Evolutionary conservation across 306 rosid genomes (phyloP), one percentile per base, ranked within the genome.

Genomic region (Trifolium dubium): DNA sequence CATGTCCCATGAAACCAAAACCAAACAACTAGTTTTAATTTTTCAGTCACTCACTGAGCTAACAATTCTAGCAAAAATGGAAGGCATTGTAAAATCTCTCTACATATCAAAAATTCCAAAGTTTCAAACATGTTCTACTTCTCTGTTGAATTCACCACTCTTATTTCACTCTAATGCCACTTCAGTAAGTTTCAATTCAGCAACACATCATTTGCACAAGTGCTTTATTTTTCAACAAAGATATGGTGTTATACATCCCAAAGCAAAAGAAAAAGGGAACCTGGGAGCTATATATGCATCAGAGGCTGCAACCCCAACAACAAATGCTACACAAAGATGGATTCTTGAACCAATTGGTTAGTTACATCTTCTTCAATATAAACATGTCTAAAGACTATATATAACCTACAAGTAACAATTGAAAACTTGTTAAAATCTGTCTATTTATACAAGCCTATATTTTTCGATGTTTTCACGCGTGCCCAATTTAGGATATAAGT

Each of bases 271-370:
- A 23, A 80, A 29, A 50, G 64, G 62, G 64, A 77, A 28, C 18
- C 46, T 84, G 6, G 79, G 81, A 77, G 71, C 77, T 39, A 29
- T 77, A 2, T 68, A 44, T 55, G 87, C 88, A 70, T 86, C 92
- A 13, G 75, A 87, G 19, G 76, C 85, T 59, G 46, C 75, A 32
- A 67, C 3, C 49, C 80, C 85, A 44, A 69, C 82, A 10, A 34
- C 85, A 10, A 60, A 34, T 17, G 70, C 67, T 65, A 49, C 87
- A 7, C 83, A 85, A 74, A 83, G 73, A 80, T 93, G 98, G 98
- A 87, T 93, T 81, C 96, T 93, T 78, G 89, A 81, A 65, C 97
- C 98, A 71, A 82, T 91, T 41, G 97, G 98, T 93, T 30, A 53
- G 92, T 80, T 72, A 15, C 32, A 28, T 74, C 37, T 63, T 40